phyloP scores from a whole-genome alignment of 805 yeast species.

The Wickerhamomyces hampshirensis region DNA sequence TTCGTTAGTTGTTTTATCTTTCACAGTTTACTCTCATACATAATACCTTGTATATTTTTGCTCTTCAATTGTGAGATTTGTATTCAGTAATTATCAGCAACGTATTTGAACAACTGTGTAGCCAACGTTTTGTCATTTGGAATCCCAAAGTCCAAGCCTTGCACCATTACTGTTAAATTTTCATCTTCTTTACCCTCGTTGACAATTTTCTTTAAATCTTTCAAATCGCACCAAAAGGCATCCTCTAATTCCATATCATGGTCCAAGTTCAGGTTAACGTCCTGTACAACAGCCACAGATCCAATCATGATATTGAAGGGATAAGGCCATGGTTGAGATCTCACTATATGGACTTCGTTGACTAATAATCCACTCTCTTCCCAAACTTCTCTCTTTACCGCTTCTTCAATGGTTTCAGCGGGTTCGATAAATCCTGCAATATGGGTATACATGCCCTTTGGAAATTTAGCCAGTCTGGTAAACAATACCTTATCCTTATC shows the following conservation, averaged over 20 bases:
- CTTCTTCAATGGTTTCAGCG: conserved; percentile 84
- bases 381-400: conserved; percentile 86
- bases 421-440: conserved; percentile 97
- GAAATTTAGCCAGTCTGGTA: conserved; percentile 64
- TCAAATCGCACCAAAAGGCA: conserved; percentile 77
- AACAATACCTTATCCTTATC: conserved; percentile 60
- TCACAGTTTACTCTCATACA: no score
- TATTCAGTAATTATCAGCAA: conserved; percentile 15
- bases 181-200: conserved; percentile 18
- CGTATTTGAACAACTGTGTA: conserved; percentile 19
- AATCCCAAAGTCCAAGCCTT: conserved; percentile 17
- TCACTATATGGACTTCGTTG: conserved; percentile 49
- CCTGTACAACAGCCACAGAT: conserved; percentile 69
- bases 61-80: not conserved
- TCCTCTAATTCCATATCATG: conserved; percentile 85
- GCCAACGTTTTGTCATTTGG: conserved; percentile 26
- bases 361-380: conserved; percentile 89
- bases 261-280: conserved; percentile 62
- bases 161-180: conserved; percentile 9
- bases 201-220: conserved; percentile 36
- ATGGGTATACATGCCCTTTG: conserved; percentile 65
- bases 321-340: conserved; percentile 97
- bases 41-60: no score
- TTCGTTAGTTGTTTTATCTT: not conserved
- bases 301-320: conserved; percentile 95